Evolutionary conservation across 306 rosid species (phyloP).

Genomic region (Benincasa hispida): DNA sequence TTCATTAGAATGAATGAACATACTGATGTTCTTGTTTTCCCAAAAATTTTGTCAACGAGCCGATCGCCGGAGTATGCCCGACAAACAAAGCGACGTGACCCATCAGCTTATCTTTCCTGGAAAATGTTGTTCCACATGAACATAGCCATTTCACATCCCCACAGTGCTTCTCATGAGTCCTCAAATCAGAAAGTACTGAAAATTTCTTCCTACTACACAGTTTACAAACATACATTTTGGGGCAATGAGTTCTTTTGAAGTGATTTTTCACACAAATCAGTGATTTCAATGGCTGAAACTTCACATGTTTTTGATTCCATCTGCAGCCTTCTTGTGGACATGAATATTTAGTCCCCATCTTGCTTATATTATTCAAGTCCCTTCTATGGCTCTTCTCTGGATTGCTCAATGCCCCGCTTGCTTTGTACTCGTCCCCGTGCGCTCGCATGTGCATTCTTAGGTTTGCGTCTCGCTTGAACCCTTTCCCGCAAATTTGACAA

Average conservation of each 20-base stretch:
- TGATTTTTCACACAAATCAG: constrained; percentile 91
- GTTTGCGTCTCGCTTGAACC: constrained; percentile 85
- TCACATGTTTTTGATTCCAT: constrained; percentile 71
- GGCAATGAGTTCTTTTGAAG: constrained; percentile 89
- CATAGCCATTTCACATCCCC: constrained; percentile 84
- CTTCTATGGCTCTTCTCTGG: constrained; percentile 29
- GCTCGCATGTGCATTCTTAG: constrained; percentile 98
- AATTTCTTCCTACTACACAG: constrained; percentile 74
- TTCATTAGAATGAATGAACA: not conserved
- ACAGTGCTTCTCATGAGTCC: constrained; percentile 94
- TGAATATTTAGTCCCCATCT: constrained; percentile 47
- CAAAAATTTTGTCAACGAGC: not conserved
- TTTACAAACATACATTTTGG: constrained; percentile 89
- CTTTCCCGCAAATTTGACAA: constrained; percentile 85
- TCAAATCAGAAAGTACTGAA: constrained; percentile 78
- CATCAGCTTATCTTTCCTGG: constrained; percentile 90
- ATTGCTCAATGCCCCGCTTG: constrained; percentile 57
- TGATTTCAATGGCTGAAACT: constrained; percentile 85
- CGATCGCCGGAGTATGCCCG: constrained; percentile 42
- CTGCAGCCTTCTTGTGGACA: constrained; percentile 90
- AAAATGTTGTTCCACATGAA: constrained; percentile 84
- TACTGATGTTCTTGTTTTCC: not conserved
- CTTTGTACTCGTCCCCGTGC: constrained; percentile 87
- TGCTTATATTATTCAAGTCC: not conserved
- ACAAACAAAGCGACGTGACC: constrained; percentile 73